These are phyloP conservation scores for Pseudopithomyces chartarum DNA, from an alignment of 2,329 filamentous ascomycete genomes.

Conservation along the genomic window DNA sequence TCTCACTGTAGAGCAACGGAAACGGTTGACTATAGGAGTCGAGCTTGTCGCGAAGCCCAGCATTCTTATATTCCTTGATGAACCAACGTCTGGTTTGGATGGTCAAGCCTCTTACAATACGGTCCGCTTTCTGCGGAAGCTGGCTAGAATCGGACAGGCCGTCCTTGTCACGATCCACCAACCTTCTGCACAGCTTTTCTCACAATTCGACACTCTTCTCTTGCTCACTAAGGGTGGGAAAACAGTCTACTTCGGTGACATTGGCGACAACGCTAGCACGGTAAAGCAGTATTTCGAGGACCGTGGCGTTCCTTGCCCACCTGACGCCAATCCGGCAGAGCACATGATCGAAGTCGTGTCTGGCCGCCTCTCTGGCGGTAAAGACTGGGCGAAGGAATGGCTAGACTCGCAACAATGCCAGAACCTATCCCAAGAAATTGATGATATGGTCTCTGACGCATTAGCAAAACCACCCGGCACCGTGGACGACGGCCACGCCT, in stretches of 20 bases:
- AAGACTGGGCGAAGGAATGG: slow-evolving; percentile 53
- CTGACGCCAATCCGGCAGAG: slow-evolving; percentile 74
- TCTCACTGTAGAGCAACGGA: slow-evolving; percentile 59
- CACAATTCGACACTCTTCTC: slow-evolving; percentile 78
- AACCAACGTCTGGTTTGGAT: slow-evolving; percentile 73
- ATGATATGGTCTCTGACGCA: too few species aligned
- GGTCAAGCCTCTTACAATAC: slow-evolving; percentile 42
- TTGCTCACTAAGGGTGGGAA: slow-evolving; percentile 74
- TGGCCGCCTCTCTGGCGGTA: slow-evolving; percentile 46
- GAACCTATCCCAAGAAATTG: too few species aligned
- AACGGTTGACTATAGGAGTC: slow-evolving; percentile 63
- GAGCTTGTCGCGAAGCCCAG: slow-evolving; percentile 28
- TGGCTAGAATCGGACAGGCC: slow-evolving; percentile 64
- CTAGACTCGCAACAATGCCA: slow-evolving; percentile 58
- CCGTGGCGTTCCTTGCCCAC: slow-evolving; percentile 66
- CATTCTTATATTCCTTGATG: slow-evolving; percentile 49
- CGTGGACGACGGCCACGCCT: too few species aligned
- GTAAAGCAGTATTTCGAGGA: slow-evolving; percentile 74
- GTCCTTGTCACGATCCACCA: slow-evolving; percentile 72
- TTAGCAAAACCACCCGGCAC: too few species aligned
- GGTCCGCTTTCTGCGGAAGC: slow-evolving; percentile 17
- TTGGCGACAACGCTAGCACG: slow-evolving; percentile 68
- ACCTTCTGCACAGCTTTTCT: slow-evolving; percentile 86
- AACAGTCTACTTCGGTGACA: slow-evolving; percentile 78
- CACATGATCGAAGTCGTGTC: slow-evolving; percentile 63